Evolutionary conservation across 2,329 filamentous ascomycete species (phyloP), one percentile per base, ranked within the genome.

Genomic region (Orbilia javanica): DNA sequence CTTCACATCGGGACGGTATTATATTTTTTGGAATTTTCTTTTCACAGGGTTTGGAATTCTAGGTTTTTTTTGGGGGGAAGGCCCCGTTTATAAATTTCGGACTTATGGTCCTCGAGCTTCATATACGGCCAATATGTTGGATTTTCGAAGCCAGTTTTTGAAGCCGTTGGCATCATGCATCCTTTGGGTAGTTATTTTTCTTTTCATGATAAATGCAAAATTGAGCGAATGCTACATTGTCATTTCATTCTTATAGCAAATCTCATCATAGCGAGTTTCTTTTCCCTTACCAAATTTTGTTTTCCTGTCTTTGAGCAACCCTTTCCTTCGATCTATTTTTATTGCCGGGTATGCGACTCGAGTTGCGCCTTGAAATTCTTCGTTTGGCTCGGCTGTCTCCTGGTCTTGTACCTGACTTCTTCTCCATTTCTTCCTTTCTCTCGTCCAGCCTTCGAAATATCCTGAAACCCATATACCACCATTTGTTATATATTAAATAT

Each of bases 1-100:
- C 22, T 60, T 60, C 39, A 57, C 31, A 60, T 42, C 42, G 55
- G 55, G 55, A 60, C 20, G 55, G 34, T 39, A 60, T 60, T 25
- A 27, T 60, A 22, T 36, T 44, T 18, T n/a, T 20, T 18, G 42
- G n/a, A 20, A 11, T 22, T 57, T 36, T 36, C 7, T 25, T 25
- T 4, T 27, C 18, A 22, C 29, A 36, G 29, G 52, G 29, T 36
- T 44, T 57, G 52, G 29, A 22, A 29, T 57, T 57, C 10, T 57
- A 57, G 15, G 15, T 15, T 34, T 57, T 57, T 15, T 34, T 57
- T 57, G 13, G 52, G 52, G 29, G 52, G 29, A 57, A 57, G 8
- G 0, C 34, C 5, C 27, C n/a, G 13, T 34, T n/a, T 34, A 31
- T 53, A 53, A 53, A 53, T 34, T 36, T 22, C 29, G 52, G 52